Evolutionary conservation across 1,139 yeast species (phyloP), one percentile per base, ranked within the genome.

Genomic region (Blastobotrys aristatus): DNA sequence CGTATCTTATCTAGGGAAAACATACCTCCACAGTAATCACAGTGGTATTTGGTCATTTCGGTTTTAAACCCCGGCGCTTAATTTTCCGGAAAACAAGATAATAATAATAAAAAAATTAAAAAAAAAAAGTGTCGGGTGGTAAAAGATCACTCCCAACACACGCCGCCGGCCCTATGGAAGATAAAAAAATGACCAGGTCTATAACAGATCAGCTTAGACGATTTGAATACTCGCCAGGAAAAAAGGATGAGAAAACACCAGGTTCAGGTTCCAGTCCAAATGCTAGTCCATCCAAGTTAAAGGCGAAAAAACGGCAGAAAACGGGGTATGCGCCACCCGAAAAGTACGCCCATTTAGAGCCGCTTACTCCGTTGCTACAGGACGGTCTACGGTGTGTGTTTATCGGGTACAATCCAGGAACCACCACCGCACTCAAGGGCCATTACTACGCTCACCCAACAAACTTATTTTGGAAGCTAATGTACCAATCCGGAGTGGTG

Each of bases 1-100:
- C 7, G 37, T 21, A 21, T 55, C 70, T 43, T n/a, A n/a, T n/a
- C n/a, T n/a, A n/a, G n/a, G n/a, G n/a, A n/a, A n/a, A n/a, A n/a
- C n/a, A n/a, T 53, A 66, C 72, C 80, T 66, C 82, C 82, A 64
- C 97, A 89, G 62, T 88, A 89, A 59, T 85, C 95, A 67, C 97
- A 89, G 67, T 37, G 32, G 29, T 43, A 40, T 32, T 32, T 32
- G 5, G 36, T 20, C 36, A 32, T 32, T 32, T 10, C 18, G 2
- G 40, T 34, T 42, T 4, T 10, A 3, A 32, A 26, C 11, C 11
- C 13, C 14, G 20, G 14, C n/a, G 16, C 11, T 33, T 14, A 26
- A n/a, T n/a, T n/a, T n/a, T n/a, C n/a, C n/a, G n/a, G n/a, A n/a
- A n/a, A n/a, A n/a, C n/a, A n/a, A n/a, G n/a, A n/a, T n/a, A n/a